A percentile compares a stretch with the other conserved stretches of the same genome.
Conservation (phyloP, 108 stramenopile genomes). For the Skeletonema menzelii region DNA sequence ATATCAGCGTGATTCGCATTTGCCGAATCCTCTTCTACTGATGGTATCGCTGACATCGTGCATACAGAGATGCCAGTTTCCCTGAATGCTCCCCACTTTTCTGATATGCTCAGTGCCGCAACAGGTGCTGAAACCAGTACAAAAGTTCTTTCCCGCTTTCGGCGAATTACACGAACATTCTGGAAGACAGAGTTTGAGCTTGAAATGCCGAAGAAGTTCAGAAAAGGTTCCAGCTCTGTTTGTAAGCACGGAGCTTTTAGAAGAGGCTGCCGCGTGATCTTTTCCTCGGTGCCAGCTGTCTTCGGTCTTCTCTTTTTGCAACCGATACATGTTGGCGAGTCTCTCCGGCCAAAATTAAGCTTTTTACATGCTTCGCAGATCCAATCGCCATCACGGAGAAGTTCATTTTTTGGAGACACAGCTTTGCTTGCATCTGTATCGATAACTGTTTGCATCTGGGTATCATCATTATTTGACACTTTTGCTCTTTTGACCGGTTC, state of each 20-base stretch:
- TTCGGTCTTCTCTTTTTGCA: slow-evolving; percentile 7
- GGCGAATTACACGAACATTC: slow-evolving; percentile 1
- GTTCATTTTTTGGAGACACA: neutral
- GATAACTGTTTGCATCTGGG: neutral
- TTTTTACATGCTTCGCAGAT: slow-evolving; percentile 7
- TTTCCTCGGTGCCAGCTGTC: neutral
- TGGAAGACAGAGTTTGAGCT: neutral
- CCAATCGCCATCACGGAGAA: slow-evolving; percentile 14
- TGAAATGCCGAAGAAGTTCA: slow-evolving; percentile 6
- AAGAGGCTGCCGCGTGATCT: slow-evolving; percentile 2
- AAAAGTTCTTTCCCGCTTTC: neutral
- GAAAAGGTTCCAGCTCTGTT: neutral
- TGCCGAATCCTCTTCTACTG: slow-evolving; percentile 1
- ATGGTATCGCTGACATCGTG: neutral
- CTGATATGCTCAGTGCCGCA: neutral
- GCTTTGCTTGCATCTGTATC: neutral
- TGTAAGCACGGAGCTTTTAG: neutral
- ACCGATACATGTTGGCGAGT: neutral
- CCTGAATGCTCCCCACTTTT: slow-evolving; percentile 6
- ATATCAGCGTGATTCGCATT: neutral
- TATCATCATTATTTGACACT: neutral
- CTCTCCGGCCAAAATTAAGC: slow-evolving; percentile 17
- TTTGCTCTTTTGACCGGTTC: neutral
- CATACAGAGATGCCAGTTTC: slow-evolving; percentile 3
- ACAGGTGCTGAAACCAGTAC: slow-evolving; percentile 7